Evolutionary conservation across 2,329 filamentous ascomycete genomes (phyloP), one percentile per base, ranked within the genome.

Genomic region (Bertia moriformis): DNA sequence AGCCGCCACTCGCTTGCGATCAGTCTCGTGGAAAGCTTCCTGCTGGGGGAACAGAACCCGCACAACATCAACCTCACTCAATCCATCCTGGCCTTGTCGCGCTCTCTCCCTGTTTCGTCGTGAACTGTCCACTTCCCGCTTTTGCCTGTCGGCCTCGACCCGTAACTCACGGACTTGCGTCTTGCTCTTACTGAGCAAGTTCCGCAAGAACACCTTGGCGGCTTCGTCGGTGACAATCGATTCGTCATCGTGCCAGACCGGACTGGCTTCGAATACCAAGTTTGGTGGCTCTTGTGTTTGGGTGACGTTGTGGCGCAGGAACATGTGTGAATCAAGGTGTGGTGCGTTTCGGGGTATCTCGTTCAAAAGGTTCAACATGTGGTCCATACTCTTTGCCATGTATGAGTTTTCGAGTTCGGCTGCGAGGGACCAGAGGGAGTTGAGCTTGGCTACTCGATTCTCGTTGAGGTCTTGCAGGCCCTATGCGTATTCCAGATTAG

Each of bases 251-350:
- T 95, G 82, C 91, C 93, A 98, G 19, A 98, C 83, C 1, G 91
- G 89, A 54, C 88, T 94, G 1, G 91, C 83, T 57, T 98, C 91
- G 49, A 98, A 98, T 10, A 64, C 66, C 58, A 91, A 83, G 59
- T 95, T 82, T 1, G 72, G 51, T 1, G 91, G 91, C 52, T 96
- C 89, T 51, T 86, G 78, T 69, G 84, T 93, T 17, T 13, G 32
- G 18, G 74, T 73, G 48, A 83, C 77, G 52, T 98, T 98, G 63
- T 98, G 91, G 44, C 83, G 79, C 41, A 93, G 78, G 58, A 95
- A 98, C 91, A 98, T 98, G 70, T 94, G 85, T 15, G 87, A 93
- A 59, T 98, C 93, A 30, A 98, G 71, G 36, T 82, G 71, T 7
- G 91, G 91, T 44, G 83, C 72, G 54, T 98, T 98, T 42, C 89